A percentile compares a stretch with the other conserved stretches of the same genome.
These are phyloP conservation scores for Pseudogymnoascus sp. DNA, from an alignment of 2,329 filamentous ascomycete species.

Conservation along the genomic window DNA sequence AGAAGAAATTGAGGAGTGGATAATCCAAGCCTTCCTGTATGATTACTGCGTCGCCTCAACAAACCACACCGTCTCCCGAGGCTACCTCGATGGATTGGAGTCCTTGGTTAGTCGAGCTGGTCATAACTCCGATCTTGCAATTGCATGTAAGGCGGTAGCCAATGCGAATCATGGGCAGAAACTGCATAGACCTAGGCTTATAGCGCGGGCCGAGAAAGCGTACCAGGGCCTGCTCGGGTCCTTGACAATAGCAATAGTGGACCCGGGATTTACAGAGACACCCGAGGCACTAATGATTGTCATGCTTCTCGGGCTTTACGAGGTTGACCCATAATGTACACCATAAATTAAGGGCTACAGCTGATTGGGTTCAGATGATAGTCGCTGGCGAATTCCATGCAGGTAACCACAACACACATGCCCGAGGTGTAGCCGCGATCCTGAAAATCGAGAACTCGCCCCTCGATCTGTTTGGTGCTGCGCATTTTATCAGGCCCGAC, in stretches of 20 bases:
- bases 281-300: slow-evolving; percentile 16
- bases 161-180: slow-evolving; percentile 18
- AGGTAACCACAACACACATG: slow-evolving; percentile 17
- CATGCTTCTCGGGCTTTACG: slow-evolving; percentile 21
- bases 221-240: slow-evolving; percentile 18
- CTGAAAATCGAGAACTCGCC: slow-evolving; percentile 13
- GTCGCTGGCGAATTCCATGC: slow-evolving; percentile 12
- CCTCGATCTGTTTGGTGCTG: slow-evolving; percentile 9
- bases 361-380: slow-evolving; percentile 13
- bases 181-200: slow-evolving; percentile 16
- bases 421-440: slow-evolving; percentile 16
- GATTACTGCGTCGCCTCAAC: slow-evolving; percentile 19
- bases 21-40: slow-evolving; percentile 21
- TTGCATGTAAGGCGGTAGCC: slow-evolving; percentile 19
- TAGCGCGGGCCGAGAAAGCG: slow-evolving; percentile 11
- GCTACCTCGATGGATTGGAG: slow-evolving; percentile 19
- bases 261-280: slow-evolving; percentile 1
- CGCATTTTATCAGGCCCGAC: not conserved
- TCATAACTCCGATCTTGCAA: slow-evolving; percentile 17
- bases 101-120: slow-evolving; percentile 13
- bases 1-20: slow-evolving; percentile 14
- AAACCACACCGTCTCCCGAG: slow-evolving; percentile 17
- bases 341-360: not conserved
- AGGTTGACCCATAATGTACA: slow-evolving; percentile 14
- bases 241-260: slow-evolving; percentile 15